A percentile compares a stretch with the other conserved stretches of the same genome.
Conservation (phyloP, 441 rosid genomes). For the California macrophylla region DNA sequence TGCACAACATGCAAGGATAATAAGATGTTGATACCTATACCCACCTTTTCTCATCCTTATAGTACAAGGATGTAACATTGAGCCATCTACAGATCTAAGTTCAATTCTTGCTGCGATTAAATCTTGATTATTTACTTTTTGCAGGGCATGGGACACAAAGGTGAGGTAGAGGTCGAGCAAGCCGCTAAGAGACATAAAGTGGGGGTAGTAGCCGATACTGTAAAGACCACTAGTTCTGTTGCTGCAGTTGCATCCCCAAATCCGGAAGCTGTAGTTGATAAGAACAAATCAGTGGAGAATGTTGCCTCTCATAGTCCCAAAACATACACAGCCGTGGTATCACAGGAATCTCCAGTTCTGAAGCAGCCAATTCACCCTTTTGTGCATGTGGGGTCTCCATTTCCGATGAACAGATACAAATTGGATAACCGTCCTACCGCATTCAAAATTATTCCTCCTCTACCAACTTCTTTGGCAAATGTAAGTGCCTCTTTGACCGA, state of each 20-base stretch:
- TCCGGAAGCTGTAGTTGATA: constrained; percentile 31
- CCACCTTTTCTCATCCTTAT: not conserved
- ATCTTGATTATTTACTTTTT: constrained; percentile 22
- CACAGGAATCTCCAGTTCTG: constrained; percentile 34
- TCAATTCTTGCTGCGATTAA: constrained; percentile 12
- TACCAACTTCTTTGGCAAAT: constrained; percentile 71
- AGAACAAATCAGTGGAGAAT: constrained; percentile 38
- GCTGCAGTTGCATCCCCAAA: constrained; percentile 27
- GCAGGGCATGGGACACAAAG: constrained; percentile 68
- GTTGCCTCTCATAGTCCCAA: constrained; percentile 30
- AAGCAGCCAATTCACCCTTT: constrained; percentile 36
- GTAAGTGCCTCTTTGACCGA: constrained; percentile 38
- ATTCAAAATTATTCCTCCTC: constrained; percentile 62
- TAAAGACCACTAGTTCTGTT: constrained; percentile 35
- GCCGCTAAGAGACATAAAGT: constrained; percentile 53
- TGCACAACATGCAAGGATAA: not conserved
- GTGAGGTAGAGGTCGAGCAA: constrained; percentile 52
- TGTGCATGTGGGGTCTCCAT: constrained; percentile 30
- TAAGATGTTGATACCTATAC: not conserved
- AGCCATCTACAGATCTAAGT: not conserved
- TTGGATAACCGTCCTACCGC: constrained; percentile 77
- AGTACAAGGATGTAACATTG: not conserved
- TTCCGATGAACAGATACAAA: constrained; percentile 53
- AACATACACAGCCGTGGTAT: constrained; percentile 24
- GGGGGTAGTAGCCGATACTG: constrained; percentile 30